A percentile compares a stretch with the other conserved stretches of the same genome.
Evolutionary conservation across 345 rosid genomes (phyloP).

Genomic region (Bruguiera gymnorhiza): DNA sequence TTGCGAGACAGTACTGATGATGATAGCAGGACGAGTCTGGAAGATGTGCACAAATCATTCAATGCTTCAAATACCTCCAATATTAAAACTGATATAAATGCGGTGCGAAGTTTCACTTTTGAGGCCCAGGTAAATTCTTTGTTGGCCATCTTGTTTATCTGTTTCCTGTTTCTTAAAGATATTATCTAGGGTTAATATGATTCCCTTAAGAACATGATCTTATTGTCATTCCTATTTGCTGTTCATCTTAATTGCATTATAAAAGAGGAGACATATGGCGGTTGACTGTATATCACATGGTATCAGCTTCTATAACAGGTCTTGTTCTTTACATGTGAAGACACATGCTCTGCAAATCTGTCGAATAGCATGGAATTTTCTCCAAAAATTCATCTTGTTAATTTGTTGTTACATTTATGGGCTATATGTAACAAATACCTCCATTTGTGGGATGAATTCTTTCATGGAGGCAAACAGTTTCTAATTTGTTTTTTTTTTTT

Average conservation of each 20-base stretch:
- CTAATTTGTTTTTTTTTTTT: too few species aligned
- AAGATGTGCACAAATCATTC: conserved; percentile 35
- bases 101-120: conserved; percentile 64
- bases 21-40: conserved; percentile 40
- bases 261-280: neutral
- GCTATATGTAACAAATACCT: neutral
- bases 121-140: conserved; percentile 74
- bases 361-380: too few species aligned
- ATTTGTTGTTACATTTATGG: neutral
- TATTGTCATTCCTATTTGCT: neutral
- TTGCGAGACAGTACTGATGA: conserved; percentile 52
- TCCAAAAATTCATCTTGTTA: too few species aligned
- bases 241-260: neutral
- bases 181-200: neutral
- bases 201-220: neutral
- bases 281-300: neutral
- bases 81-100: conserved; percentile 40
- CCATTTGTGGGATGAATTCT: neutral
- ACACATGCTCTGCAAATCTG: too few species aligned
- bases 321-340: too few species aligned
- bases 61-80: conserved; percentile 34
- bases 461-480: neutral
- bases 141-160: neutral
- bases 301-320: too few species aligned
- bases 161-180: neutral